Conservation (phyloP, 768 basidiomycete genomes). For the Paxillus ammoniavirescens region DNA sequence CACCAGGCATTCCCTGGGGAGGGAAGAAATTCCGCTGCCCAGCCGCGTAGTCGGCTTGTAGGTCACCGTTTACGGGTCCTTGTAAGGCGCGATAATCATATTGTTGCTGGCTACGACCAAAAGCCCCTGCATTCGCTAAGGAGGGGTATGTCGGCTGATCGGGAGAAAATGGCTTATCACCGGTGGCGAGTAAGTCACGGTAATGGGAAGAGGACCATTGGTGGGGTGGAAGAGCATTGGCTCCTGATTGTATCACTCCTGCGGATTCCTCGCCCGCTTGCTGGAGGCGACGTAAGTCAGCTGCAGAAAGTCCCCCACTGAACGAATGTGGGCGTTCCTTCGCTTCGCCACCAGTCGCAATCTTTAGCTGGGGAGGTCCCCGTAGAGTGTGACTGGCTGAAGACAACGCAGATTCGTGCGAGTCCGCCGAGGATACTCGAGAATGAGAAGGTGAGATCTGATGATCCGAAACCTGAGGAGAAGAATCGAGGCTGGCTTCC, state of each 20-base stretch:
- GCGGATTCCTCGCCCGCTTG: constrained; percentile 53
- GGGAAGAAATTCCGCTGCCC: constrained; percentile 58
- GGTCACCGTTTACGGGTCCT: constrained; percentile 19
- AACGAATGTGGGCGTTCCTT: constrained; percentile 82
- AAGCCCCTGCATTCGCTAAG: constrained; percentile 45
- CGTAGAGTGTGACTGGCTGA: constrained; percentile 57
- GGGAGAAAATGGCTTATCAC: constrained; percentile 42
- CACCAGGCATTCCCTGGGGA: constrained; percentile 38
- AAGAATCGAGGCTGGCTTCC: constrained; percentile 69
- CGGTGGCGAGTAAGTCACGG: constrained; percentile 39
- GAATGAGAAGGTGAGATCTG: constrained; percentile 69
- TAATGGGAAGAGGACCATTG: constrained; percentile 52
- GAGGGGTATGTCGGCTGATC: constrained; percentile 64
- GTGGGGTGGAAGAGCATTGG: constrained; percentile 40
- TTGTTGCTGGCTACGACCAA: constrained; percentile 53
- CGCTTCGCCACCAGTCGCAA: constrained; percentile 49
- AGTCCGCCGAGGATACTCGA: constrained; percentile 77
- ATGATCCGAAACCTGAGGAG: constrained; percentile 67
- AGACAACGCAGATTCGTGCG: constrained; percentile 54
- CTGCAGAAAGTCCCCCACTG: constrained; percentile 71
- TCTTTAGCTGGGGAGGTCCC: constrained; percentile 53
- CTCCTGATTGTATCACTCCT: constrained; percentile 32
- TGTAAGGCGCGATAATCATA: constrained; percentile 50
- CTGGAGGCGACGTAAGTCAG: constrained; percentile 74
- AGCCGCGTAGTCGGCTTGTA: constrained; percentile 52